Base-by-base conservation (phyloP, 495 filamentous ascomycete genomes). In the Acidomyces sp. region DNA sequence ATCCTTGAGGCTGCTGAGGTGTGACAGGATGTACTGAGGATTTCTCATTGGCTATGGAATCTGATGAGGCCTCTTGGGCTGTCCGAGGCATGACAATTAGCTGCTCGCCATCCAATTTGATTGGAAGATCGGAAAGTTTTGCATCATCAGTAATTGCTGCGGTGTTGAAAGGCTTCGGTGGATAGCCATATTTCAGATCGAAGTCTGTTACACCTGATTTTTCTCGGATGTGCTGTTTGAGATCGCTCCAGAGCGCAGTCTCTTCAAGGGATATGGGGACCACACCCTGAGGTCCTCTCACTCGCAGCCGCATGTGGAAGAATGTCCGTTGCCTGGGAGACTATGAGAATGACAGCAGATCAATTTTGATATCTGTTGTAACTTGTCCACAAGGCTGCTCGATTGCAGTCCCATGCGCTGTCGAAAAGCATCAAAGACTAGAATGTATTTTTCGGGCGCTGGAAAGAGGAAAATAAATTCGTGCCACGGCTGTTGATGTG, bases 111-210 rank as follows among this genome's bases (percentile, higher is more conserved):
- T 90, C 70, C 7, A 96, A 68, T 22, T 80, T 77, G 24, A 92
- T 52, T 6, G 68, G 73, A 2, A 73, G 61, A 9, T 77, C 70
- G 19, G 53, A 49, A 18, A 86, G 55, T 3, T 51, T 58, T 28
- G 66, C 67, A 2, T 62, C 48, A 10, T 63, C 26, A 53, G 66
- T 48, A 46, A 71, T 52, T 6, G 62, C 48, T 21, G 73, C 67
- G 11, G 84, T 65, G 20, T 71, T 60, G 10, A 97, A 68, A 13
- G 74, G 64, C 49, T 79, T 77, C 2, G 82, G 70, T 2, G 90
- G 90, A 57, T 84, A 96, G 15, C 88, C 85, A 56, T 78, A 82
- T 65, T 93, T 95, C 30, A 93, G 62, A 24, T 86, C 76, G 49
- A 87, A 83, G 15, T 54, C 51, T 21, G 60, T 24, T n/a, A 66